A percentile compares a stretch with the other conserved stretches of the same genome.
Evolutionary conservation across 2,329 filamentous ascomycete species (phyloP).

Genomic region (Alternaria consortialis): DNA sequence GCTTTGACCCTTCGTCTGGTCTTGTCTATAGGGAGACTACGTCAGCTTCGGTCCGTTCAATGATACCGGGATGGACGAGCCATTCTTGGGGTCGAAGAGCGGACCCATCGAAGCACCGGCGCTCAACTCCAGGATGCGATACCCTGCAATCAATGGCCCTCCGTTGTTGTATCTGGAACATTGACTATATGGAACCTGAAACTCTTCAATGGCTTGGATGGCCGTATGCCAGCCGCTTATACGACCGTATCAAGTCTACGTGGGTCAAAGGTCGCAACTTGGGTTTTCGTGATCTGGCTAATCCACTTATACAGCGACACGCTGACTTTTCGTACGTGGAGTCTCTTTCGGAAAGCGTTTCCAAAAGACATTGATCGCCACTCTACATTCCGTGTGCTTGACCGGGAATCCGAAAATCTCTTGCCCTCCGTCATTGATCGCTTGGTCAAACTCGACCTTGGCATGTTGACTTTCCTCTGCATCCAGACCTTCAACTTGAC

Average conservation of each 20-base stretch:
- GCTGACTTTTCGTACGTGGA: conserved; percentile 28
- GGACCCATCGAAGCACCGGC: conserved; percentile 18
- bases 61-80: conserved; percentile 29
- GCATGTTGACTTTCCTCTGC: conserved; percentile 31
- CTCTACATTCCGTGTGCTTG: conserved; percentile 20
- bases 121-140: conserved; percentile 20
- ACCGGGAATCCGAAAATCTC: background rate
- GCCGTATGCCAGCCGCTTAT: conserved; percentile 29
- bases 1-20: conserved; percentile 20
- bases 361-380: conserved; percentile 26
- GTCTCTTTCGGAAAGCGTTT: conserved; percentile 27
- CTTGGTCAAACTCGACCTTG: conserved; percentile 21
- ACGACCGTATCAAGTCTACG: conserved; percentile 24
- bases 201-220: conserved; percentile 30
- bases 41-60: conserved; percentile 22
- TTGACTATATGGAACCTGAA: conserved; percentile 24
- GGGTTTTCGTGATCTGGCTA: background rate
- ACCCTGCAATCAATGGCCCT: conserved; percentile 29
- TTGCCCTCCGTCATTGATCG: conserved; percentile 24
- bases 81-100: conserved; percentile 22
- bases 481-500: conserved; percentile 21
- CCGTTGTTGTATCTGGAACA: conserved; percentile 29
- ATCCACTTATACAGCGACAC: conserved; percentile 19
- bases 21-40: conserved; percentile 30
- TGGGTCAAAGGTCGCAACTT: conserved; percentile 12